Percentiles rank a stretch among this genome's conserved stretches.
These are phyloP conservation scores for Globisporangium barbulae DNA, from an alignment of 352 stramenopile species.

Conservation along the genomic window DNA sequence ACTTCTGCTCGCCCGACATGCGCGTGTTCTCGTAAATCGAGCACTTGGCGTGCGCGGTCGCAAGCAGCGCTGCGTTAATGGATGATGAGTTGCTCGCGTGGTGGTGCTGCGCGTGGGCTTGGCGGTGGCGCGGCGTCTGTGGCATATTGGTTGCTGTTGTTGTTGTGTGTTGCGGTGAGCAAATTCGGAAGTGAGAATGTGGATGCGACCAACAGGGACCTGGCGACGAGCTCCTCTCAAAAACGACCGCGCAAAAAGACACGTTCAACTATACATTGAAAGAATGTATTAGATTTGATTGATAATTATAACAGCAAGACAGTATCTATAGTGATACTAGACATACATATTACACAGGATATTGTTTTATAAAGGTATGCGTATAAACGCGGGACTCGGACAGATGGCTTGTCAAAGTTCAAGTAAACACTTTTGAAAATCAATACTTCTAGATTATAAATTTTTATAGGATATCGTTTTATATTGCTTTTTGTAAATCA, in stretches of 20 bases:
- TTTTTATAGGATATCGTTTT: neutral
- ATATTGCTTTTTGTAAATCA: neutral
- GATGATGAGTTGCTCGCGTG: conserved; percentile 13
- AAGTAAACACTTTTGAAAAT: conserved; percentile 6
- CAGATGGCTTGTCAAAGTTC: conserved; percentile 13
- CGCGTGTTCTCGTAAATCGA: conserved; percentile 57
- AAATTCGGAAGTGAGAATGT: conserved; percentile 11
- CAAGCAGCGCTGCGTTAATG: conserved; percentile 16
- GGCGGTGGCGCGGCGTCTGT: conserved; percentile 9
- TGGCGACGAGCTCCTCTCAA: neutral
- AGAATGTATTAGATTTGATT: neutral
- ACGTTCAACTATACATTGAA: neutral
- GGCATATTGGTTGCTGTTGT: conserved; percentile 1
- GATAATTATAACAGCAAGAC: no score
- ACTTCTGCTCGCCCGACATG: conserved; percentile 52
- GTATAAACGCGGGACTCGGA: neutral
- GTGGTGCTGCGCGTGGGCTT: conserved; percentile 9
- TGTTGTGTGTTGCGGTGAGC: neutral
- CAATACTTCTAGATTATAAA: neutral
- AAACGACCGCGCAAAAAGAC: neutral
- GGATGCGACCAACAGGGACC: neutral
- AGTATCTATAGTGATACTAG: neutral
- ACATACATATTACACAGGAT: neutral
- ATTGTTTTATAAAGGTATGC: neutral
- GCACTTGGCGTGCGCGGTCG: conserved; percentile 18